These are phyloP conservation scores for Saturnispora sanitii DNA, from an alignment of 805 yeast genomes.

Conservation along the genomic window DNA sequence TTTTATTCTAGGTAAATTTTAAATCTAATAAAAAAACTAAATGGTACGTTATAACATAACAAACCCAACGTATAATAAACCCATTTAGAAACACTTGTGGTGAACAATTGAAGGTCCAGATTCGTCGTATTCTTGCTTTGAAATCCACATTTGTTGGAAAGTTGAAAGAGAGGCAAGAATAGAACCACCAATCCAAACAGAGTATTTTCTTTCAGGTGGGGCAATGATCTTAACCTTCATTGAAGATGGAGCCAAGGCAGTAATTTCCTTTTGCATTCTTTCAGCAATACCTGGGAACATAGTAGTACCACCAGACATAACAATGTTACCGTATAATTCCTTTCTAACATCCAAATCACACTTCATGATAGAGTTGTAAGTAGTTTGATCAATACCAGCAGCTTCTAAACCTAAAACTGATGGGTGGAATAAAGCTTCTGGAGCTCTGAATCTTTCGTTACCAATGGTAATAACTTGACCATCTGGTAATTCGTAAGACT, in stretches of 20 bases:
- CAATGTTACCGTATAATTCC: slow-evolving; percentile 98
- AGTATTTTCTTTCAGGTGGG: slow-evolving; percentile 98
- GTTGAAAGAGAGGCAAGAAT: slow-evolving; percentile 97
- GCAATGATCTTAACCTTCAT: slow-evolving; percentile 99
- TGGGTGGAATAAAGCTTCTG: slow-evolving; percentile 99
- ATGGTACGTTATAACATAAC: no score
- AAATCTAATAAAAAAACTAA: no score
- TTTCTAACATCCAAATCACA: slow-evolving; percentile 98
- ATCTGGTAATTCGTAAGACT: slow-evolving; percentile 98
- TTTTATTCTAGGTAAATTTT: no score
- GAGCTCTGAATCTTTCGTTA: slow-evolving; percentile 99
- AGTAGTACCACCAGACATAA: slow-evolving; percentile 99
- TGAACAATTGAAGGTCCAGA: slow-evolving; percentile 99
- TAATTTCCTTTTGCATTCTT: slow-evolving; percentile 99
- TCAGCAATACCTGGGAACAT: slow-evolving; percentile 99
- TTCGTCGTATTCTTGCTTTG: slow-evolving; percentile 99
- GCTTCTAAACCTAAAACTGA: slow-evolving; percentile 82
- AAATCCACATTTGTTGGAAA: slow-evolving; percentile 99
- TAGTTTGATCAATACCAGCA: slow-evolving; percentile 98
- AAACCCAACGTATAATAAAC: no score
- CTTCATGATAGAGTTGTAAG: slow-evolving; percentile 91
- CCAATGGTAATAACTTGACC: slow-evolving; percentile 99
- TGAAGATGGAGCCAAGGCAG: slow-evolving; percentile 98
- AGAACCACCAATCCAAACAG: slow-evolving; percentile 99
- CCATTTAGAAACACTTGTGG: slow-evolving; percentile 78